Percentiles rank a stretch among this genome's conserved stretches.
phyloP scores from a whole-genome alignment of 139 green algal species.

The Dunaliella sp. region DNA sequence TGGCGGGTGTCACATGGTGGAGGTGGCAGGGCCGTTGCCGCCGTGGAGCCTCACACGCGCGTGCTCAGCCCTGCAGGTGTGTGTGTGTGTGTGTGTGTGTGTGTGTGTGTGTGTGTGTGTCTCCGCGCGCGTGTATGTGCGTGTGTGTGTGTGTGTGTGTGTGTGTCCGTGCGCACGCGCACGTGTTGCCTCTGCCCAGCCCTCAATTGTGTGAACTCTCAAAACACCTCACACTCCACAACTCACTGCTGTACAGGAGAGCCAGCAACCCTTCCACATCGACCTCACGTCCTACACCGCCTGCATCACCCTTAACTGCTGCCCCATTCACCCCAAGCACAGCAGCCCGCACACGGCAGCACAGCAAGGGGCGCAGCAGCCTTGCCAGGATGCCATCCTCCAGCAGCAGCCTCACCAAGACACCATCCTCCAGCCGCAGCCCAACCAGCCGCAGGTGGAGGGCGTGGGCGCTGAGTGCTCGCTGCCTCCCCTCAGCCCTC shows the following conservation, averaged over 20 bases:
- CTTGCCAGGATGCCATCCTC: no score
- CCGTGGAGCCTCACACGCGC: conserved; percentile 22
- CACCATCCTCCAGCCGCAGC: not conserved
- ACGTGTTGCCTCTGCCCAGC: not conserved
- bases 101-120: not conserved
- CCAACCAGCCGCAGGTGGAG: not conserved
- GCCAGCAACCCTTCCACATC: not conserved
- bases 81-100: not conserved
- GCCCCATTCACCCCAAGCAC: not conserved
- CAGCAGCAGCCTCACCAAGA: no score
- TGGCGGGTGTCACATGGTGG: conserved; percentile 11
- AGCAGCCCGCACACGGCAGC: no score
- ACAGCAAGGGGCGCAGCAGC: no score
- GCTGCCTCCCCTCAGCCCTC: not conserved
- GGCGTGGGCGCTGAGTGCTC: not conserved
- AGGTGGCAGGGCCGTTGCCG: conserved; percentile 17
- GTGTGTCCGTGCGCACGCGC: not conserved
- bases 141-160: not conserved
- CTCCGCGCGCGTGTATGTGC: not conserved
- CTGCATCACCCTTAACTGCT: conserved; percentile 12
- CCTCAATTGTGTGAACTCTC: no score
- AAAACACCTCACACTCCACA: not conserved
- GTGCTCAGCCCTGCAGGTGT: not conserved
- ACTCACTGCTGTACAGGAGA: not conserved
- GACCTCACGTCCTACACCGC: not conserved